Conservation (phyloP, 2,329 filamentous ascomycete species). For the Fusarium anguioides region DNA sequence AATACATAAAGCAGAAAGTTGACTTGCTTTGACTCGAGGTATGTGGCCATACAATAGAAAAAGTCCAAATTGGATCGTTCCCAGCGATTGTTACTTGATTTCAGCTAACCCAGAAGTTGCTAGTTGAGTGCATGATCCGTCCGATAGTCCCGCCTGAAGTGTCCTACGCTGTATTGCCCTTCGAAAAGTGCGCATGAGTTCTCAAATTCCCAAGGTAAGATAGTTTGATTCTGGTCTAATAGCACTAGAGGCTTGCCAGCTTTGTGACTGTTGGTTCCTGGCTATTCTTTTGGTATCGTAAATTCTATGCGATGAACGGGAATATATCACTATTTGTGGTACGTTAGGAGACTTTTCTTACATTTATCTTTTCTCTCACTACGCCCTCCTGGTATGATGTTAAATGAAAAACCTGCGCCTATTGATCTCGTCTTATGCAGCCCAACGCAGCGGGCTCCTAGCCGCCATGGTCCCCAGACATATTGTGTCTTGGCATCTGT, state of each 20-base stretch:
- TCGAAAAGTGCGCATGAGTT: constrained; percentile 46
- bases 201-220: constrained; percentile 49
- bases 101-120: not conserved
- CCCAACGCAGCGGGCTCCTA: not conserved
- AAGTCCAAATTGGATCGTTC: not conserved
- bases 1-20: not conserved
- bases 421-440: not conserved
- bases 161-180: constrained; percentile 20
- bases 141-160: constrained; percentile 5
- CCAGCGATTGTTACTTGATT: not conserved
- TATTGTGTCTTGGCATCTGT: not conserved
- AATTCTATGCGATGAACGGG: not conserved
- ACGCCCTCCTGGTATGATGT: not conserved
- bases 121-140: constrained; percentile 19
- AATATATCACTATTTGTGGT: constrained; percentile 16
- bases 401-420: not conserved
- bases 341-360: constrained; percentile 18
- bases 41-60: not conserved
- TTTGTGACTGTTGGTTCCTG: not conserved
- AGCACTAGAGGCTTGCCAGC: not conserved
- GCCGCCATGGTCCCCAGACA: not conserved
- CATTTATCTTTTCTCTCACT: not conserved
- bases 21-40: not conserved
- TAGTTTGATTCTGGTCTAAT: not conserved
- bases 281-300: not conserved